These are phyloP conservation scores for Botrytis porri DNA, from an alignment of 2,329 filamentous ascomycete genomes.

Conservation along the genomic window DNA sequence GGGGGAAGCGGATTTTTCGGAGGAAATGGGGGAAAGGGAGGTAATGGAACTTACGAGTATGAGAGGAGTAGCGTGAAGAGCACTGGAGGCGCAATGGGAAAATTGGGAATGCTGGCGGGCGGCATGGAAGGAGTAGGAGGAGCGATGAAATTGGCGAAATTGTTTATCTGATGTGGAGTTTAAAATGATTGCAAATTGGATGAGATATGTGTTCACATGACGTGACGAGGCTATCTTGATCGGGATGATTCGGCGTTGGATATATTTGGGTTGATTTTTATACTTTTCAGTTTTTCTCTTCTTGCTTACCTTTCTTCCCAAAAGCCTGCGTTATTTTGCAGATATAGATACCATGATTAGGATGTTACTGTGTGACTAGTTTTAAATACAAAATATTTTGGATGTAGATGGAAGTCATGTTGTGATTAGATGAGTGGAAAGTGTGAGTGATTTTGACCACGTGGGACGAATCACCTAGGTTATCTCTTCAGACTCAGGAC, in stretches of 20 bases:
- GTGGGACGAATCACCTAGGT: neutral
- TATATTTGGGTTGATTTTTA: neutral
- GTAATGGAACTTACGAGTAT: slow-evolving; percentile 16
- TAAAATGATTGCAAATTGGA: neutral
- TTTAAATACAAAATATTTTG: neutral
- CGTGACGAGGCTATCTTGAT: neutral
- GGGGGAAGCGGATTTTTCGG: neutral
- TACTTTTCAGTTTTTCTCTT: neutral
- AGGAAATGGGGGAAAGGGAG: neutral
- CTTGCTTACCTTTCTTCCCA: neutral
- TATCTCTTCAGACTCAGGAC: neutral
- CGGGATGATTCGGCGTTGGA: neutral
- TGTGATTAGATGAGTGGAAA: neutral
- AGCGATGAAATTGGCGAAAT: slow-evolving; percentile 36
- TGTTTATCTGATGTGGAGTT: slow-evolving; percentile 35
- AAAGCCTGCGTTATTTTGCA: neutral
- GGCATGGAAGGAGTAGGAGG: slow-evolving; percentile 34
- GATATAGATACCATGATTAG: slow-evolving; percentile 4
- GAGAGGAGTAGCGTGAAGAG: slow-evolving; percentile 29
- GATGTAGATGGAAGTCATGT: neutral
- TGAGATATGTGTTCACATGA: neutral
- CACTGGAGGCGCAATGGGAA: slow-evolving; percentile 26
- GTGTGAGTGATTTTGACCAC: neutral
- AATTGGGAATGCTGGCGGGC: slow-evolving; percentile 26
- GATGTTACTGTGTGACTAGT: neutral